A percentile compares a stretch with the other conserved stretches of the same genome.
Evolutionary conservation across 768 basidiomycete genomes (phyloP).

Genomic region (Sporobolomyces roseus): DNA sequence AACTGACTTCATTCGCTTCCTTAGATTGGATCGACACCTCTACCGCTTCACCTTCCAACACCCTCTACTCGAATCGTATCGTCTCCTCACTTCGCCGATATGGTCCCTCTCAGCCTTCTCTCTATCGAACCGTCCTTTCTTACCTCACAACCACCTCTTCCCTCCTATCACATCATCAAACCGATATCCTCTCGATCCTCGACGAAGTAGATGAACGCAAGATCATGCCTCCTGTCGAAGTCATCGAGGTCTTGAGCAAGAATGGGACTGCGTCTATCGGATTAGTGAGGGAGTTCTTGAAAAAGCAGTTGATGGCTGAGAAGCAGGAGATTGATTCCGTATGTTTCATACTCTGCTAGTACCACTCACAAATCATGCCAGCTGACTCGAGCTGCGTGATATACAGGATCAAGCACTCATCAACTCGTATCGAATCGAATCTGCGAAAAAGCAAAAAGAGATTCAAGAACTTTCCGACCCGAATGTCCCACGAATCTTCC

Average conservation of each 20-base stretch:
- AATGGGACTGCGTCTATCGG: conserved; percentile 89
- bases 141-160: conserved; percentile 81
- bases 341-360: conserved; percentile 46
- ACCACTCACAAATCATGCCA: conserved; percentile 54
- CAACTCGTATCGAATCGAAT: conserved; percentile 82
- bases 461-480: conserved; percentile 75
- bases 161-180: conserved; percentile 65
- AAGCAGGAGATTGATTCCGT: conserved; percentile 76
- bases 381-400: too few species aligned
- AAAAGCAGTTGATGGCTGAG: conserved; percentile 68
- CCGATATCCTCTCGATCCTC: conserved; percentile 67
- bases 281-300: conserved; percentile 84
- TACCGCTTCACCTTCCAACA: background rate
- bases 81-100: conserved; percentile 70
- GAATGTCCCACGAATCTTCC: conserved; percentile 78
- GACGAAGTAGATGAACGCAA: conserved; percentile 72
- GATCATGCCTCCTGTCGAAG: conserved; percentile 82
- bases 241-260: conserved; percentile 80
- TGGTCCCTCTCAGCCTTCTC: conserved; percentile 63
- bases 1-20: too few species aligned
- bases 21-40: conserved; percentile 38
- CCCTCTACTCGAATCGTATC: conserved; percentile 57
- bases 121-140: conserved; percentile 82
- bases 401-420: conserved; percentile 65
- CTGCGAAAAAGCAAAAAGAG: conserved; percentile 70